Evolutionary conservation across 345 rosid genomes (phyloP), one percentile per base, ranked within the genome.

Genomic region (Salix arbutifolia): DNA sequence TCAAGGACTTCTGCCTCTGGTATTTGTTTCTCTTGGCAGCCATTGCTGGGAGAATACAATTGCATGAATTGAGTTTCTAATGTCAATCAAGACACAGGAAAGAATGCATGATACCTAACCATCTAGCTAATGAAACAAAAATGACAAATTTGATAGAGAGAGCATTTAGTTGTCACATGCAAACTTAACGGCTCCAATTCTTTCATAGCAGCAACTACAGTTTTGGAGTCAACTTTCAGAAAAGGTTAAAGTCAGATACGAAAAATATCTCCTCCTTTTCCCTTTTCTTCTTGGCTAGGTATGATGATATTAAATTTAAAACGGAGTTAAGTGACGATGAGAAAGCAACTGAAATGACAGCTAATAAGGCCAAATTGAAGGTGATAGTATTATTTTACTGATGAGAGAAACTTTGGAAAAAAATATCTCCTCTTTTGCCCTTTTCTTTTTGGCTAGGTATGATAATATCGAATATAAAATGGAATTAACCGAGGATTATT

Each of bases 1-100:
- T 92, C 81, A 96, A 61, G 6, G 99, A 96, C 78, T 92, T 96
- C 76, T 96, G 98, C 74, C 99, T 90, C 67, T 92, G 98, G 74
- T 96, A 92, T 78, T 87, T 79, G 84, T 96, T 96, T 85, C 98
- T 91, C 92, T 91, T 92, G 2, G 99, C 91, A 37, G 95, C 87
- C 65, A 96, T 87, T 17, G 94, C 97, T 91, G 90, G 18, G 8
- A 62, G 81, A 80, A 79, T 14, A 81, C 4, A 53, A 16, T 66
- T 16, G 33, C 1, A 69, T 5, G 26, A 1, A 8, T 17, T 73
- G 44, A 79, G 26, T 23, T 13, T 62, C 60, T 67, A 58, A 65
- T 8, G 48, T 7, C 42, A 16, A 76, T 8, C 31, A 30, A 21
- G n/a, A 74, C 17, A 6, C 30, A 52, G 68, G n/a, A 10, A n/a